Percentiles rank a stretch among this genome's conserved stretches.
Conservation (phyloP, 1,284 basidiomycete species). For the Heterobasidion irregulare region DNA sequence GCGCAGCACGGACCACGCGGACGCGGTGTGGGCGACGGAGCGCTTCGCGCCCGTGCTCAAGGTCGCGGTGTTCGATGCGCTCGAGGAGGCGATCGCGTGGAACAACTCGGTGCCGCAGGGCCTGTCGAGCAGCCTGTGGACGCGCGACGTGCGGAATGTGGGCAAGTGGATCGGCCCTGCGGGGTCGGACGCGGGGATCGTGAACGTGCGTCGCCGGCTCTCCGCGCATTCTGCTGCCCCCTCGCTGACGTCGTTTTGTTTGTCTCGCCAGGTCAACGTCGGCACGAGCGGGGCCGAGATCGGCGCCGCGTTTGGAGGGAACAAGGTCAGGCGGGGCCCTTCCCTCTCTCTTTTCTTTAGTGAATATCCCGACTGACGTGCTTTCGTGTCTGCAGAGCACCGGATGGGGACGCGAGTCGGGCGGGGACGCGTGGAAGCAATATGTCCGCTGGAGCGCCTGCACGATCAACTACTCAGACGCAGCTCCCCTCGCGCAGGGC, state of each 20-base stretch:
- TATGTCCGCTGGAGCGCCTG: constrained; percentile 85
- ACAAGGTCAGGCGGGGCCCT: constrained; percentile 53
- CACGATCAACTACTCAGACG: constrained; percentile 89
- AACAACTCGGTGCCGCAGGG: constrained; percentile 93
- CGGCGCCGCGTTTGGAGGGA: constrained; percentile 86
- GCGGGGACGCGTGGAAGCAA: constrained; percentile 96
- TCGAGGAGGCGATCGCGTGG: constrained; percentile 87
- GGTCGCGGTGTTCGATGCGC: constrained; percentile 81
- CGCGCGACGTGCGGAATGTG: constrained; percentile 71
- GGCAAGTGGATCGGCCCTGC: constrained; percentile 89
- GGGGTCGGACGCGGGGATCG: constrained; percentile 83
- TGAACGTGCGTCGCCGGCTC: constrained; percentile 47
- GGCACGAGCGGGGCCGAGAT: constrained; percentile 95
- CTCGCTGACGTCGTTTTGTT: constrained; percentile 5
- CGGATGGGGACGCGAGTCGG: constrained; percentile 92
- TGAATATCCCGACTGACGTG: neutral
- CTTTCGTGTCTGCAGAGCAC: constrained; percentile 47
- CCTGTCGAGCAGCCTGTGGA: constrained; percentile 87
- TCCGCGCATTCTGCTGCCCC: neutral
- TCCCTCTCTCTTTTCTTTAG: constrained; percentile 1
- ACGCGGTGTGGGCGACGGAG: constrained; percentile 70
- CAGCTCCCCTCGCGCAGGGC: constrained; percentile 86
- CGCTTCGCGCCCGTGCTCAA: constrained; percentile 85
- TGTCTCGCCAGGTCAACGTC: constrained; percentile 65
- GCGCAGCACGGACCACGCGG: constrained; percentile 37